Conservation (phyloP, 2,329 filamentous ascomycete species). For the Karstenula rhodostoma region DNA sequence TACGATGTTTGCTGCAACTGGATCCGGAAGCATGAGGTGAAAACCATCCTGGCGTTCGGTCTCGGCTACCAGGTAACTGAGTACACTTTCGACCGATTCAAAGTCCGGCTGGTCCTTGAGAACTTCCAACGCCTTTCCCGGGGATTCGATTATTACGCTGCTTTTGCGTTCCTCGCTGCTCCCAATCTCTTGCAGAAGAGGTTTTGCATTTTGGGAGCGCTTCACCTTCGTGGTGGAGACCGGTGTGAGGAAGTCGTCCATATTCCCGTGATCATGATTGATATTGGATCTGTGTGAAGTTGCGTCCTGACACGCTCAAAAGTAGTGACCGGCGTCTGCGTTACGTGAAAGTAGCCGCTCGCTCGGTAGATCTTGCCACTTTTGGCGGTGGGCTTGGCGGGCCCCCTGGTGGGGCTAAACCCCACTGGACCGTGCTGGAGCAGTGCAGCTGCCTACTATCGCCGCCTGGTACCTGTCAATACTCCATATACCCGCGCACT, state of each 20-base stretch:
- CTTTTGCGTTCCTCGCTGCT: conserved; percentile 19
- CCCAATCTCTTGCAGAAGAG: conserved; percentile 27
- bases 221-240: conserved; percentile 51
- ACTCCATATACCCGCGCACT: background rate
- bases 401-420: background rate
- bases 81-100: conserved; percentile 60
- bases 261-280: conserved; percentile 34
- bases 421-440: conserved; percentile 9
- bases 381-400: conserved; percentile 1
- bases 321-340: conserved; percentile 3
- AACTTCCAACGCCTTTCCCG: conserved; percentile 64
- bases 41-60: conserved; percentile 50
- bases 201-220: conserved; percentile 27
- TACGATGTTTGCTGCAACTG: conserved; percentile 76
- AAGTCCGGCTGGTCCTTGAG: conserved; percentile 71
- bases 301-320: background rate
- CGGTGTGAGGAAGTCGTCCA: conserved; percentile 60
- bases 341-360: conserved; percentile 4
- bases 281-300: background rate
- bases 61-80: conserved; percentile 61
- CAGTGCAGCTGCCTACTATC: conserved; percentile 14
- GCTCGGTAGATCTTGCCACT: conserved; percentile 12
- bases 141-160: conserved; percentile 31
- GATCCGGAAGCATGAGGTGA: conserved; percentile 68
- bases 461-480: conserved; percentile 3